Percentiles rank a stretch among this genome's conserved stretches.
phyloP scores from a whole-genome alignment of 257 asterid species.

The Ajuga chamaepitys region DNA sequence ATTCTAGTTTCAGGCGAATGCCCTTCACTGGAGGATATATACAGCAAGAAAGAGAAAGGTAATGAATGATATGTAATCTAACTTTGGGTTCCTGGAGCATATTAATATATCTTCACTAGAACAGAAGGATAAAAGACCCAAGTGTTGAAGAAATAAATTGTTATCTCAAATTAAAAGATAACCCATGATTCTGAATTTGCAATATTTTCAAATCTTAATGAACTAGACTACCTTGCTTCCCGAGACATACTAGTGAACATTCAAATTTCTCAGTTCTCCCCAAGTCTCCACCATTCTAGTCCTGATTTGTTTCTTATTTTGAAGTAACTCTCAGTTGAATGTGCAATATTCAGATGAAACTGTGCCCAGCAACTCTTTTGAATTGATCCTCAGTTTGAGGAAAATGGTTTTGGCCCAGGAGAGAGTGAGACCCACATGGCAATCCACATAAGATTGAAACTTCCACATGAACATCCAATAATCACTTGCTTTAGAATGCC shows the following conservation, averaged over 20 bases:
- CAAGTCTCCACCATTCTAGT: not conserved
- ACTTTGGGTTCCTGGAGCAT: not conserved
- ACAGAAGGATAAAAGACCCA: not conserved
- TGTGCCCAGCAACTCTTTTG: too few species aligned
- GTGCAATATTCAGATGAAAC: too few species aligned
- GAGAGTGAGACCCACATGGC: too few species aligned
- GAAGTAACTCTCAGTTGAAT: not conserved
- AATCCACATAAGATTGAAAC: too few species aligned
- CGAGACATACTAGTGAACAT: too few species aligned
- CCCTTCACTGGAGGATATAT: not conserved
- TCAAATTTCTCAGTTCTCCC: too few species aligned
- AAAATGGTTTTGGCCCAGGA: too few species aligned
- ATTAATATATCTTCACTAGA: not conserved
- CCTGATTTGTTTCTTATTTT: not conserved
- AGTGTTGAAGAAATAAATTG: not conserved
- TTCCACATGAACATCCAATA: too few species aligned
- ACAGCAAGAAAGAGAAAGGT: not conserved
- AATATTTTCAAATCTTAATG: not conserved
- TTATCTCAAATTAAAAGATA: not conserved
- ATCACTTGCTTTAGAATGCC: too few species aligned
- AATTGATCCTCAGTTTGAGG: too few species aligned
- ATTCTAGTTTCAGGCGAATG: not conserved
- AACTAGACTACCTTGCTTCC: not conserved
- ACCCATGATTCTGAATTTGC: not conserved
- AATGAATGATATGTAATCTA: not conserved